Evolutionary conservation across 176 grass and related monocot species (phyloP), one percentile per base, ranked within the genome.

Genomic region (Oryza punctata): DNA sequence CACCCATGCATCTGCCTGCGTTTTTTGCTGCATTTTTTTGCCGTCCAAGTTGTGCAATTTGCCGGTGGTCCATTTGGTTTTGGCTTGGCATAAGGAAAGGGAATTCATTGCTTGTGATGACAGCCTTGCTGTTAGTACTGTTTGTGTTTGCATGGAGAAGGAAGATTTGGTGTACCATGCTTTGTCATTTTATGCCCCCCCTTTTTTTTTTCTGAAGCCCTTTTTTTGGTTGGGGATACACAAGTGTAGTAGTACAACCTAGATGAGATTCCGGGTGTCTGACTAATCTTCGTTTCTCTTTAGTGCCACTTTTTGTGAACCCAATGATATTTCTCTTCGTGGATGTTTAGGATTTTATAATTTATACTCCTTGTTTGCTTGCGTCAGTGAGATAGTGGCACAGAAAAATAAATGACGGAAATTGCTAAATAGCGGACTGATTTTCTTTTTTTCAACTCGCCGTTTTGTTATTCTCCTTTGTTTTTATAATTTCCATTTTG

Each of bases 121-220:
- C 78, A 87, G 70, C 71, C 85, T 87, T 76, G 84, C 33, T 8
- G 1, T 8, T 64, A 10, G 3, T 38, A 18, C 7, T 75, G 12
- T 67, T 40, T 38, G 76, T 65, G 71, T 43, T 14, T 29, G 70
- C 12, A 24, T 46, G 40, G 23, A 8, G n/a, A 18, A 18, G 60
- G 57, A 54, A 80, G 84, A 86, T 86, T 74, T 80, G 69, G 69
- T 60, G 76, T 80, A 57, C 77, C 77, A 67, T 27, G 44, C 33
- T 61, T 61, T 81, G 70, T 68, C 77, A 72, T 81, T 46, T 26
- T 14, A 15, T 4, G 32, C 70, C 30, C n/a, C n/a, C n/a, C n/a
- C n/a, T n/a, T n/a, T 75, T 80, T n/a, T 73, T 27, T 38, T 38
- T 35, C 7, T 63, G 1, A 23, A 10, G 13, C 14, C 12, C 29